Evolutionary conservation across 331 rosid species (phyloP).

Genomic region (Malus hybrid): DNA sequence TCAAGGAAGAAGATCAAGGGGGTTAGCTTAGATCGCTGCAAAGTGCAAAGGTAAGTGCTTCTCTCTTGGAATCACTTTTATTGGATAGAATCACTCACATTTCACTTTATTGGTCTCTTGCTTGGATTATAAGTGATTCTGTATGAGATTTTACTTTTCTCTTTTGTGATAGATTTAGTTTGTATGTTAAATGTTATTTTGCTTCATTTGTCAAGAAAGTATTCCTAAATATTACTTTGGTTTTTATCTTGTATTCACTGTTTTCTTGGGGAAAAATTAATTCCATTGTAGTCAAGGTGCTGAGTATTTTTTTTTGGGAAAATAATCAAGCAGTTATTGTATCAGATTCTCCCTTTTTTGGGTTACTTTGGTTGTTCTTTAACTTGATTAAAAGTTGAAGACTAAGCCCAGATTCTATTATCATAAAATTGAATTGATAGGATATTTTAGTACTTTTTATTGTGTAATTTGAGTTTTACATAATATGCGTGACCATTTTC

Average conservation of each 20-base stretch:
- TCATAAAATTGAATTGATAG: conserved; percentile 5
- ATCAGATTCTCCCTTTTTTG: neutral
- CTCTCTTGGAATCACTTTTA: conserved; percentile 29
- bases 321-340: neutral
- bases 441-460: neutral
- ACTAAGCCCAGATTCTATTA: conserved; percentile 6
- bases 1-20: conserved; percentile 60
- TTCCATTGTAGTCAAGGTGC: conserved; percentile 6
- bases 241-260: neutral
- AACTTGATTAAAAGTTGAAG: neutral
- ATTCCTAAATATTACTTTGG: too few species aligned
- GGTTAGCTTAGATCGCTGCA: conserved; percentile 50
- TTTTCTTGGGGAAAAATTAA: conserved; percentile 5
- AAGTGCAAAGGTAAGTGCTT: conserved; percentile 68
- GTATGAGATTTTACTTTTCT: conserved; percentile 24
- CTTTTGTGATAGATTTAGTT: conserved; percentile 26
- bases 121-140: conserved; percentile 89
- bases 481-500: conserved; percentile 2
- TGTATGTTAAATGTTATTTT: conserved; percentile 6
- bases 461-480: conserved; percentile 5
- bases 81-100: conserved; percentile 18
- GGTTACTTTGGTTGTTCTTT: conserved; percentile 4
- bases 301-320: neutral
- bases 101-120: conserved; percentile 52
- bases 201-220: too few species aligned